phyloP scores from a whole-genome alignment of 441 rosid species.

The Kokia cookei region DNA sequence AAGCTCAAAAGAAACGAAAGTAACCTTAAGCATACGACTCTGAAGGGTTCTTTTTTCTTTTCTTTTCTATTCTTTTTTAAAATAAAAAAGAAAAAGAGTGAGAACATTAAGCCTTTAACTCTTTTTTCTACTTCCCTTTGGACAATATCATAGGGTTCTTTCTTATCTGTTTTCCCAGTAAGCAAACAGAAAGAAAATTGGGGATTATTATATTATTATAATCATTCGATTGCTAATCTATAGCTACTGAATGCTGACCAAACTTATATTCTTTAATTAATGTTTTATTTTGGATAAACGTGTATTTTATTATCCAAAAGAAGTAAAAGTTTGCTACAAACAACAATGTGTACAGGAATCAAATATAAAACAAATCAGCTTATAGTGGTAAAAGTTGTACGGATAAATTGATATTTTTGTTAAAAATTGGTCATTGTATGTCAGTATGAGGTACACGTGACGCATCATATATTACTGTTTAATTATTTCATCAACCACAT shows the following conservation, averaged over 20 bases:
- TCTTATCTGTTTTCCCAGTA: background rate
- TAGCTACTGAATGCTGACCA: background rate
- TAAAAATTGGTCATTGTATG: too few species aligned
- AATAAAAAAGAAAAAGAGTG: background rate
- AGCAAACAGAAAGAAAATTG: background rate
- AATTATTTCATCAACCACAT: rapidly evolving
- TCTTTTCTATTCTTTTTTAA: background rate
- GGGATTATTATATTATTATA: background rate
- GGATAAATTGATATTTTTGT: too few species aligned
- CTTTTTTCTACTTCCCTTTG: background rate
- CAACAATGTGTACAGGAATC: too few species aligned
- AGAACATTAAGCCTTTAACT: background rate
- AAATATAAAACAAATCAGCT: too few species aligned
- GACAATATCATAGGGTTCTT: background rate
- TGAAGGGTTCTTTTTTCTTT: background rate
- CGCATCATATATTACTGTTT: too few species aligned
- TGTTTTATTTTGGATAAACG: too few species aligned
- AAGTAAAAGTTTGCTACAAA: too few species aligned
- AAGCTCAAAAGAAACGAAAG: background rate
- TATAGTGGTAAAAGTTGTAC: too few species aligned
- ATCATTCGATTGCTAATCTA: background rate
- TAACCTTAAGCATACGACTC: background rate
- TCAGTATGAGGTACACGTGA: too few species aligned
- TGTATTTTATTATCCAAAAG: too few species aligned
- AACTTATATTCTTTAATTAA: too few species aligned